Evolutionary conservation across 768 basidiomycete genomes (phyloP).

Genomic region (Mycena indigotica): DNA sequence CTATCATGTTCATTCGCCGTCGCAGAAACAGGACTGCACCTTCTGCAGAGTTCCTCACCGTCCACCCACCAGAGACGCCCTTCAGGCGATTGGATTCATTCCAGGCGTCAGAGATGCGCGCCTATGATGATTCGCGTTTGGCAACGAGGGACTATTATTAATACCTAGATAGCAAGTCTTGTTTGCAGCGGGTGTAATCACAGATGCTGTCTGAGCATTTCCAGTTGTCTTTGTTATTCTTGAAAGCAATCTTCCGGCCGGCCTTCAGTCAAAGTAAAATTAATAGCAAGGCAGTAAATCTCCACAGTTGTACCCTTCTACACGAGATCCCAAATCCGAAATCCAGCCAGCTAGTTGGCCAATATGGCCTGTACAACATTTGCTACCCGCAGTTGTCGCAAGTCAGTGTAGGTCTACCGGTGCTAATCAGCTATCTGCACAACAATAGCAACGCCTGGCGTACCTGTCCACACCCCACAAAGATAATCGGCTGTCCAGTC

Average conservation of each 20-base stretch:
- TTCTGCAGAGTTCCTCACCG: slow-evolving; percentile 57
- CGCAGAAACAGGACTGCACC: slow-evolving; percentile 52
- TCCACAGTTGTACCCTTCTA: no score
- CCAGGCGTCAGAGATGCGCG: background rate
- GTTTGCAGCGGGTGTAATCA: no score
- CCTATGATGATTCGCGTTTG: slow-evolving; percentile 5
- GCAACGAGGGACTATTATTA: slow-evolving; percentile 7
- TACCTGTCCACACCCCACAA: slow-evolving; percentile 97
- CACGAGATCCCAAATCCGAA: no score
- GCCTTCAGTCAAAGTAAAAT: no score
- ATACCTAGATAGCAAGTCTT: no score
- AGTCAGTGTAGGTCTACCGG: slow-evolving; percentile 89
- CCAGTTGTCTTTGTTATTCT: no score
- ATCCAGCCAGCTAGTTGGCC: slow-evolving; percentile 71
- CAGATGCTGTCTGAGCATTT: no score
- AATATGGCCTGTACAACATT: slow-evolving; percentile 95
- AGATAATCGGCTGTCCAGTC: slow-evolving; percentile 97
- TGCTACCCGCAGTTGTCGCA: slow-evolving; percentile 84
- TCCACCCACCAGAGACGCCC: slow-evolving; percentile 16
- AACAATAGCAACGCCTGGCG: slow-evolving; percentile 26
- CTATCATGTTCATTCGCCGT: slow-evolving; percentile 45
- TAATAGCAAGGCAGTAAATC: no score
- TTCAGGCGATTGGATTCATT: slow-evolving; percentile 6
- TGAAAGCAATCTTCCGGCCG: no score
- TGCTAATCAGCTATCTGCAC: slow-evolving; percentile 9